Evolutionary conservation across 345 rosid species (phyloP).

Genomic region (Eutrema japonicum): DNA sequence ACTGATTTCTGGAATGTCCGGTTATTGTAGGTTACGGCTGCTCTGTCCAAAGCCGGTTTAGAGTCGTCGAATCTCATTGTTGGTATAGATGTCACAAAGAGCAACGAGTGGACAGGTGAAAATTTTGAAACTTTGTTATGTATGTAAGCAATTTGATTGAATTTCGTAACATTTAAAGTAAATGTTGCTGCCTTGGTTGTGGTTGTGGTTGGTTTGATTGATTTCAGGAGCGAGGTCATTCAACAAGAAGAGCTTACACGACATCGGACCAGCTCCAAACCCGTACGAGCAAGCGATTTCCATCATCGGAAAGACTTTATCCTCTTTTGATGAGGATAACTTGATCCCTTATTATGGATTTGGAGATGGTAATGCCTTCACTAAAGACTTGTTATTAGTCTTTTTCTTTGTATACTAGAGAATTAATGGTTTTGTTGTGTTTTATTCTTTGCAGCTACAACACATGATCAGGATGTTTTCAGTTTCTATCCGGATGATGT

Average conservation of each 20-base stretch:
- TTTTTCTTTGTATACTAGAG: not conserved
- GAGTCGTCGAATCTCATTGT: conserved; percentile 93
- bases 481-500: conserved; percentile 67
- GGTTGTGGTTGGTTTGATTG: not conserved
- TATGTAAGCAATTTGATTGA: not conserved
- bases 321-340: conserved; percentile 79
- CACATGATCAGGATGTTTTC: conserved; percentile 90
- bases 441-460: conserved; percentile 59
- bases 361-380: conserved; percentile 55
- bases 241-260: conserved; percentile 66
- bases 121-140: not conserved
- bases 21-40: conserved; percentile 68
- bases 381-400: not conserved
- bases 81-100: conserved; percentile 90
- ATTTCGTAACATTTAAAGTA: not conserved
- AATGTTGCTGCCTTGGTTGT: not conserved
- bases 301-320: conserved; percentile 76
- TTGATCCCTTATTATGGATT: conserved; percentile 85
- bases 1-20: not conserved
- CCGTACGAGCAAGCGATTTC: conserved; percentile 86
- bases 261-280: conserved; percentile 60
- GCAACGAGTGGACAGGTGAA: conserved; percentile 93
- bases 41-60: conserved; percentile 77
- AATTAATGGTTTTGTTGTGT: conserved; percentile 35
- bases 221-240: conserved; percentile 69